A percentile compares a stretch with the other conserved stretches of the same genome.
These are phyloP conservation scores for Coemansia sp. DNA, from an alignment of 192 early-diverging fungal species.

Conservation along the genomic window DNA sequence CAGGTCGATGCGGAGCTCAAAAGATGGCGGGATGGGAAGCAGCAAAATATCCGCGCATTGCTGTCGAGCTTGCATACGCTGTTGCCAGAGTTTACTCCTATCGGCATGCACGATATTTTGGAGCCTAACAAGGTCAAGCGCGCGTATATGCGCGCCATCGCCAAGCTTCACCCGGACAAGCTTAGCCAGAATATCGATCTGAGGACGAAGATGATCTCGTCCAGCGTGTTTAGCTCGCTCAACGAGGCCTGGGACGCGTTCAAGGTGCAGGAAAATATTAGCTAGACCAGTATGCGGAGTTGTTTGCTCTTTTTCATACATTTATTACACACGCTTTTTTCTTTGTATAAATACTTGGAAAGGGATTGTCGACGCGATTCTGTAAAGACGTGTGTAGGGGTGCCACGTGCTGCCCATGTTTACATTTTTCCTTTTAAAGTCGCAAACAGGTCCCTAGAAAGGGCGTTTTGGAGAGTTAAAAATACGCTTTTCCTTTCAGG, in stretches of 20 bases:
- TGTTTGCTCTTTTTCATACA: not conserved
- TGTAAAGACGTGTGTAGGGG: not conserved
- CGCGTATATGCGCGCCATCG: constrained; percentile 90
- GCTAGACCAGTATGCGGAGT: not conserved
- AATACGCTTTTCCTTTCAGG: too few relatives aligned
- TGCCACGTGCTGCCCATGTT: not conserved
- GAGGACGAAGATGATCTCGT: constrained; percentile 75
- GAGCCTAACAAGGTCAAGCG: constrained; percentile 86
- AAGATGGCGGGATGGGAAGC: constrained; percentile 85
- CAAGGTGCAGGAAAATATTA: constrained; percentile 77
- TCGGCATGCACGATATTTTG: constrained; percentile 84
- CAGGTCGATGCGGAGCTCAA: constrained; percentile 73
- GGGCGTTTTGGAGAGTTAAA: too few relatives aligned
- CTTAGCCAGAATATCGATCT: constrained; percentile 80
- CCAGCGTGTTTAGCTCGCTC: constrained; percentile 80
- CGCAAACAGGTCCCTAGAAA: too few relatives aligned
- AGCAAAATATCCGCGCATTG: constrained; percentile 87
- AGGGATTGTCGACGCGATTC: not conserved
- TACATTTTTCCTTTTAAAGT: too few relatives aligned
- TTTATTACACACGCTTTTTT: not conserved
- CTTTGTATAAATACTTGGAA: not conserved
- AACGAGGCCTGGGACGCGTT: constrained; percentile 97
- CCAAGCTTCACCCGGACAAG: constrained; percentile 95
- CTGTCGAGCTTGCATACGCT: constrained; percentile 77
- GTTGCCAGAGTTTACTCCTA: constrained; percentile 79